Conservation (phyloP, 495 filamentous ascomycete species). For the Thozetella sp. region DNA sequence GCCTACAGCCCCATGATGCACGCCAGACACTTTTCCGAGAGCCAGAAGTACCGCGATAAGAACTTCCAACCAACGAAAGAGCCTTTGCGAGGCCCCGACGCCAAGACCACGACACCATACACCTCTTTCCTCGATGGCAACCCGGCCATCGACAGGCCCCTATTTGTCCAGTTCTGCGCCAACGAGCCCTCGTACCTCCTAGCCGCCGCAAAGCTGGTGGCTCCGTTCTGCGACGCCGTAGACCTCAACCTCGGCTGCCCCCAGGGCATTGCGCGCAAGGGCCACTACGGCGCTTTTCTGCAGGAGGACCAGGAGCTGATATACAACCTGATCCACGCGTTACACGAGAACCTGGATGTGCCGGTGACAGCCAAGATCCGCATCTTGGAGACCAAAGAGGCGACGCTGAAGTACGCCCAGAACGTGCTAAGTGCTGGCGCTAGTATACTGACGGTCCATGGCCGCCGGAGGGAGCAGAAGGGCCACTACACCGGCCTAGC, state of each 20-base stretch:
- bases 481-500: constrained; percentile 94
- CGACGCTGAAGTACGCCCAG: constrained; percentile 84
- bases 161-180: constrained; percentile 96
- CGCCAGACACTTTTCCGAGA: constrained; percentile 78
- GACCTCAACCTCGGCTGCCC: constrained; percentile 98
- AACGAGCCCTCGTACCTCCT: constrained; percentile 82
- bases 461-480: constrained; percentile 86
- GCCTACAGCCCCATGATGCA: constrained; percentile 97
- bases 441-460: constrained; percentile 91
- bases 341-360: constrained; percentile 71
- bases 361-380: constrained; percentile 96
- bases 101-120: constrained; percentile 7
- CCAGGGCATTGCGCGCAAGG: constrained; percentile 88
- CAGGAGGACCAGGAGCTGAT: constrained; percentile 92
- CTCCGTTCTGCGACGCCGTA: constrained; percentile 89
- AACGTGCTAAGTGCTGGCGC: constrained; percentile 89
- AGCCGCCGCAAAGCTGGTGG: constrained; percentile 71
- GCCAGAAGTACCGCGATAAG: constrained; percentile 70
- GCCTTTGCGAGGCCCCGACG: constrained; percentile 6
- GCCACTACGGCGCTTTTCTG: constrained; percentile 90
- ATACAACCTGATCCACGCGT: constrained; percentile 71
- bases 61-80: constrained; percentile 70
- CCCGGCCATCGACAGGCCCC: constrained; percentile 76
- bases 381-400: constrained; percentile 83
- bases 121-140: constrained; percentile 80